Percentiles rank a stretch among this genome's conserved stretches.
phyloP scores from a whole-genome alignment of 1,284 basidiomycete species.

The Moesziomyces parantarcticus region DNA sequence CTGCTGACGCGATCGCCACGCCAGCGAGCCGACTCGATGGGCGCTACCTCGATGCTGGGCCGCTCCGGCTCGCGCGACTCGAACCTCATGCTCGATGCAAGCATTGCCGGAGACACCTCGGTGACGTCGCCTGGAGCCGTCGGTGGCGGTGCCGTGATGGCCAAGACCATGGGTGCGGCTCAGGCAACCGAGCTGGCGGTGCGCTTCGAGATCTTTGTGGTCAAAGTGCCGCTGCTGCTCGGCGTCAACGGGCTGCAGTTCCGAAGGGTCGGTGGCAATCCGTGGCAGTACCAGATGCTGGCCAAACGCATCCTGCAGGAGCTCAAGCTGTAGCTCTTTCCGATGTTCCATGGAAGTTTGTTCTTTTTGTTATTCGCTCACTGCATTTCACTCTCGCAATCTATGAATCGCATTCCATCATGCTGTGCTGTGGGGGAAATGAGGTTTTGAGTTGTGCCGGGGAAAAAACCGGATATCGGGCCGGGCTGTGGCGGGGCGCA shows the following conservation, averaged over 20 bases:
- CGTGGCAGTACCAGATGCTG: constrained; percentile 94
- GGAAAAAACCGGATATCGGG: constrained; percentile 4
- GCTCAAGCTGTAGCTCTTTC: constrained; percentile 80
- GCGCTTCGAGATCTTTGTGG: constrained; percentile 66
- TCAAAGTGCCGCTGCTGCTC: constrained; percentile 80
- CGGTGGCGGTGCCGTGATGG: neutral
- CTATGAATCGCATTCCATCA: neutral
- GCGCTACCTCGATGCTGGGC: constrained; percentile 26
- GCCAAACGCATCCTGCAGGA: constrained; percentile 92
- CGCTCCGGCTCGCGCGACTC: constrained; percentile 34
- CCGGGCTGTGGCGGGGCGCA: constrained; percentile 9
- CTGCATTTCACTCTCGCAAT: neutral
- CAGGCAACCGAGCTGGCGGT: constrained; percentile 58
- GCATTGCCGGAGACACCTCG: constrained; percentile 1
- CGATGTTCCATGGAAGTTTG: neutral
- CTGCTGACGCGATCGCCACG: constrained; percentile 28
- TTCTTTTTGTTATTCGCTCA: neutral
- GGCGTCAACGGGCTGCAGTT: constrained; percentile 93
- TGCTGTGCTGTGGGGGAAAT: neutral
- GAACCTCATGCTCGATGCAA: constrained; percentile 28
- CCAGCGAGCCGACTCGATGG: constrained; percentile 51
- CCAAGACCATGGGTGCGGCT: constrained; percentile 43
- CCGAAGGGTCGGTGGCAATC: constrained; percentile 87
- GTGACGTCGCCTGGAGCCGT: constrained; percentile 10
- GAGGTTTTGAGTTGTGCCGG: neutral